Evolutionary conservation across 257 asterid species (phyloP).

Genomic region (Ehretia macrophylla): DNA sequence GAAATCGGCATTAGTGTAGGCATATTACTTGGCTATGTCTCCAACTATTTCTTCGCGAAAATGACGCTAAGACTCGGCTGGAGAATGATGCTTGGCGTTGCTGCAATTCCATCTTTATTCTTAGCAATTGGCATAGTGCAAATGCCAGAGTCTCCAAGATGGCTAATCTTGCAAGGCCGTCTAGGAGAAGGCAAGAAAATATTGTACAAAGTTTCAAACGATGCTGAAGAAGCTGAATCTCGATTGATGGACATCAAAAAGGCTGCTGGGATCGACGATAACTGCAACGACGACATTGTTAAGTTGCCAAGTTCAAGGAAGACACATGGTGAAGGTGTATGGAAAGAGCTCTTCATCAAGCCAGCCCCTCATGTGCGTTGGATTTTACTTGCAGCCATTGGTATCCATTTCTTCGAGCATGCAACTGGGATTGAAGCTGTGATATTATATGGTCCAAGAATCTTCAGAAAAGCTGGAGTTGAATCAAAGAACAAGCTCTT

Average conservation of each 20-base stretch:
- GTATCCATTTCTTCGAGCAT: constrained; percentile 68
- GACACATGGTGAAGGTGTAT: constrained; percentile 21
- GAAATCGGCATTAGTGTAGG: constrained; percentile 69
- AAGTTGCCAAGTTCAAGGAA: constrained; percentile 11
- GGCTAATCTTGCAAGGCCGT: constrained; percentile 59
- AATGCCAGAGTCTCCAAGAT: constrained; percentile 86
- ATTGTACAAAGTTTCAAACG: constrained; percentile 39
- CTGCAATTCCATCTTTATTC: constrained; percentile 53
- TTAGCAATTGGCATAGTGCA: constrained; percentile 45
- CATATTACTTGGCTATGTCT: constrained; percentile 54
- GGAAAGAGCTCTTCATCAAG: constrained; percentile 37
- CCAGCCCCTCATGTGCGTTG: constrained; percentile 53
- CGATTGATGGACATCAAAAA: constrained; percentile 42
- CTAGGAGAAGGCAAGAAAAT: constrained; percentile 50
- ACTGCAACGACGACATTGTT: constrained; percentile 35
- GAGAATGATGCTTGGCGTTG: constrained; percentile 77
- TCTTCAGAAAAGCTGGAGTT: constrained; percentile 62
- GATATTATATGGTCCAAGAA: constrained; percentile 52
- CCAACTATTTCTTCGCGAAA: constrained; percentile 41
- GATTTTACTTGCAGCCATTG: constrained; percentile 57
- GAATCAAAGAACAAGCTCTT: constrained; percentile 30
- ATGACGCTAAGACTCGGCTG: constrained; percentile 43
- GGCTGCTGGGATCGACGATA: constrained; percentile 47
- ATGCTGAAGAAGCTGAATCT: constrained; percentile 42
- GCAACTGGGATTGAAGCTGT: constrained; percentile 70